phyloP scores from a whole-genome alignment of 768 basidiomycete species.

The Favolaschia claudopus region DNA sequence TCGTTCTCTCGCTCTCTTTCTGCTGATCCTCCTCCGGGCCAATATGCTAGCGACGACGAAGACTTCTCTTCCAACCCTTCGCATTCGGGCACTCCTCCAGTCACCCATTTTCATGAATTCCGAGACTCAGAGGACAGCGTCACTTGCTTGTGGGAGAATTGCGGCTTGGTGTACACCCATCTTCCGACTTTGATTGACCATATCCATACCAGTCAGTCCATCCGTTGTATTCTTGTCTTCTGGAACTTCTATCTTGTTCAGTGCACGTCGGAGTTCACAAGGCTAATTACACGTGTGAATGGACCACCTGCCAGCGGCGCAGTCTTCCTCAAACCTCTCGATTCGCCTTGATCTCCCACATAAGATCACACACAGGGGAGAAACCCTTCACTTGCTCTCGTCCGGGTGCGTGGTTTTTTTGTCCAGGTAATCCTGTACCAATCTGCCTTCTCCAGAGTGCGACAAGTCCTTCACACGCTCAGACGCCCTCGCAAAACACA shows the following conservation, averaged over 20 bases:
- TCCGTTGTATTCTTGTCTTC: not conserved
- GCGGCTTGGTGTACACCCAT: conserved; percentile 75
- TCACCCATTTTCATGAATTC: conserved; percentile 24
- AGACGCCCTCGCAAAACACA: conserved; percentile 92
- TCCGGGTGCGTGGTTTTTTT: conserved; percentile 64
- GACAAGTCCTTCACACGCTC: conserved; percentile 95
- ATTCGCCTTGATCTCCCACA: conserved; percentile 90
- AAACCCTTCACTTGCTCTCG: conserved; percentile 87
- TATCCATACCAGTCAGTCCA: conserved; percentile 75
- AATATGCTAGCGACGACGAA: conserved; percentile 17
- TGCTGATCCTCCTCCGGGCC: not conserved
- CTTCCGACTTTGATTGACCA: conserved; percentile 82
- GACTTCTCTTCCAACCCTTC: conserved; percentile 6
- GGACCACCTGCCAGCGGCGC: conserved; percentile 80
- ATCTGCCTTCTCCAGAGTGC: conserved; percentile 66
- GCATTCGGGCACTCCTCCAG: conserved; percentile 6
- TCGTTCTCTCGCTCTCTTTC: conserved; percentile 3
- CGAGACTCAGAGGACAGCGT: conserved; percentile 60
- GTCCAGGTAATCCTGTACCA: conserved; percentile 5
- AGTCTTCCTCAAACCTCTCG: conserved; percentile 88
- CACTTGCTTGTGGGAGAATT: conserved; percentile 87
- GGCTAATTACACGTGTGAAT: conserved; percentile 89
- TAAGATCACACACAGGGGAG: conserved; percentile 93
- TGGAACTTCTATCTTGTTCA: conserved; percentile 37
- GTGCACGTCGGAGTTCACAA: conserved; percentile 87